Conservation (phyloP, 2,329 filamentous ascomycete genomes). For the Nigrospora sphaerica region DNA sequence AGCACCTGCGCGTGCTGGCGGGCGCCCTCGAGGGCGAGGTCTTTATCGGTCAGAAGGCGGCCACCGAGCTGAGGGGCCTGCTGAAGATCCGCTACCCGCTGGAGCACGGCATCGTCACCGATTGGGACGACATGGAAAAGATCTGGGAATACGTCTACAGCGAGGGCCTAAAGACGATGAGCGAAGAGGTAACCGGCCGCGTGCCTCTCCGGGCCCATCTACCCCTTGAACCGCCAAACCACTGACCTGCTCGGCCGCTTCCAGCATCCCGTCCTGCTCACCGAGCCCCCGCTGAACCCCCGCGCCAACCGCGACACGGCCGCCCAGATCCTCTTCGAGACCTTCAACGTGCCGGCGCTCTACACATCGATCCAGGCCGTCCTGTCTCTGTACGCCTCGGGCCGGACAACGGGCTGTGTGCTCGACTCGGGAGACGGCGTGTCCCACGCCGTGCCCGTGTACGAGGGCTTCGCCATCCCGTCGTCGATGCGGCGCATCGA, state of each 20-base stretch:
- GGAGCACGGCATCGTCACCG: constrained; percentile 96
- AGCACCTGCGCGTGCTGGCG: constrained; percentile 91
- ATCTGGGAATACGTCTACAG: constrained; percentile 99
- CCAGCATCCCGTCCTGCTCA: constrained; percentile 89
- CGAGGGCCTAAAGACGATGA: constrained; percentile 91
- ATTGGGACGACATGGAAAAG: constrained; percentile 99
- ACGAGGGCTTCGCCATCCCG: constrained; percentile 94
- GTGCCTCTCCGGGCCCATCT: constrained; percentile 1
- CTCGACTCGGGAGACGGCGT: constrained; percentile 94
- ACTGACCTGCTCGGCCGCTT: not conserved
- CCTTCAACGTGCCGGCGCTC: constrained; percentile 93
- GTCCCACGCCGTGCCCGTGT: constrained; percentile 94
- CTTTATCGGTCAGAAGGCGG: constrained; percentile 86
- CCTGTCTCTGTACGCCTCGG: constrained; percentile 89
- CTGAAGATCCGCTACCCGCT: constrained; percentile 94
- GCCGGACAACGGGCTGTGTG: constrained; percentile 91
- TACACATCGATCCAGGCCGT: constrained; percentile 98
- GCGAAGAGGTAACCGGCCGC: constrained; percentile 68
- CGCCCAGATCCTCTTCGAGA: constrained; percentile 96
- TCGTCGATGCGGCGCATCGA: constrained; percentile 94
- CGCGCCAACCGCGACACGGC: constrained; percentile 92
- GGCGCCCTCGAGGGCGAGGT: constrained; percentile 93
- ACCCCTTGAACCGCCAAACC: not conserved
- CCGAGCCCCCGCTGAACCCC: constrained; percentile 92
- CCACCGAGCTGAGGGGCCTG: constrained; percentile 82